Percentiles rank a stretch among this genome's conserved stretches.
Conservation (phyloP, 2,329 filamentous ascomycete genomes). For the Aspergillus fumigatus region DNA sequence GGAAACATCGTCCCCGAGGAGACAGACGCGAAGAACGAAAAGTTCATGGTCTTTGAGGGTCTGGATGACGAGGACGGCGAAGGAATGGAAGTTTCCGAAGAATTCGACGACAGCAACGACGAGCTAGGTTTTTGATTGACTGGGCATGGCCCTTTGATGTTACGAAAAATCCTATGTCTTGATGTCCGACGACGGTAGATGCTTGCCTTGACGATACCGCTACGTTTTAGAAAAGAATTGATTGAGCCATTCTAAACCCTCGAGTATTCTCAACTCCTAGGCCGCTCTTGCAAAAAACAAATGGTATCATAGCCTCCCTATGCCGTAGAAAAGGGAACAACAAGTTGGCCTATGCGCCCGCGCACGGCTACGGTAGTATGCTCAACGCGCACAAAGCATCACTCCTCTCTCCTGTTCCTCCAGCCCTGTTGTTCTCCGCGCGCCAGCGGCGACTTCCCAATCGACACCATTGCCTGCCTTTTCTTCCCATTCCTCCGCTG, state of each 20-base stretch:
- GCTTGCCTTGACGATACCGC: not conserved
- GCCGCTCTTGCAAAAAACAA: not conserved
- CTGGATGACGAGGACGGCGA: conserved; percentile 36
- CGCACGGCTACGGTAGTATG: not conserved
- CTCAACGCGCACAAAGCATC: not conserved
- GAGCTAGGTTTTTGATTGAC: not conserved
- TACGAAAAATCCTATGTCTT: not conserved
- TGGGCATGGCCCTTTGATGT: not conserved
- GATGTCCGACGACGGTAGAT: not conserved
- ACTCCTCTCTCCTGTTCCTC: not conserved
- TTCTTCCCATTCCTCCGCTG: not conserved
- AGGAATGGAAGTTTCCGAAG: conserved; percentile 29
- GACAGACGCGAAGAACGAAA: conserved; percentile 60
- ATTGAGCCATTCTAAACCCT: not conserved
- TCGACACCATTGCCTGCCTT: not conserved
- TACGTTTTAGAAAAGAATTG: not conserved
- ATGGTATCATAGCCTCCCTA: not conserved
- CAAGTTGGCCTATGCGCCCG: not conserved
- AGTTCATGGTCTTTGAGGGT: conserved; percentile 54
- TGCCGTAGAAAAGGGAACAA: not conserved
- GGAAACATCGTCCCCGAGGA: conserved; percentile 75
- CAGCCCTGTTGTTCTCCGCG: not conserved
- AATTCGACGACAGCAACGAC: conserved; percentile 12
- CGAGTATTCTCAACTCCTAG: not conserved
- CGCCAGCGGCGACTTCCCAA: not conserved